Base-by-base conservation (phyloP, 1,139 yeast species). In the Candida sp. region DNA sequence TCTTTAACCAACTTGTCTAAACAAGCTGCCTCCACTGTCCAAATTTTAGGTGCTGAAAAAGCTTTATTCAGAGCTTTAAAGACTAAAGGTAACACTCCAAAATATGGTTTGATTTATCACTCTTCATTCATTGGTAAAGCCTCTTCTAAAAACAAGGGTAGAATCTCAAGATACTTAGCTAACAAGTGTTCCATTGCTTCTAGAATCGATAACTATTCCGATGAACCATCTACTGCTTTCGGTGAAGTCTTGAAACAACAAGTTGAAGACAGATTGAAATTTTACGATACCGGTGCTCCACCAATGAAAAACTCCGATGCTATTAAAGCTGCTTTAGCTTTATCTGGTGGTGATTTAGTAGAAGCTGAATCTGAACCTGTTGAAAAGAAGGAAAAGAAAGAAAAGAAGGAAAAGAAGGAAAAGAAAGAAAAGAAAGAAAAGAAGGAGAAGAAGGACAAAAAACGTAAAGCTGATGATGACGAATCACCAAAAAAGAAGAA, bases 111-210 rank as follows among this genome's bases (percentile, higher is more conserved):
- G 61, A 80, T 93, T 55, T 93, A 93, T 78, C 99, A 95, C 66
- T 95, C 99, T 42, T 90, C 98, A 36, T 80, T 93, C 59, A 95
- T 95, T 60, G 99, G 99, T 57, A 96, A 88, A 73, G 99, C 99
- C 47, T 80, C 95, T 45, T 96, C 96, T 63, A 89, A 88, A 73
- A 93, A 93, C 77, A 93, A 93, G 81, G 99, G 99, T 71, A 86
- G 98, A 79, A 93, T 93, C 57, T 93, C 99, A 39, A 87, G 99
- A 76, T 91, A 91, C 74, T 79, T 93, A 69, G 99, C 99, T 51
- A 93, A 95, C 82, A 93, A 93, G 74, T 91, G 98, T 80, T 87
- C 99, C 37, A 93, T 93, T 73, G 99, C 99, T 51, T 89, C 97
- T 41, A 88, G 99, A 81, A 91, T 93, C 60, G 99, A 93, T 74